Percentiles rank a stretch among this genome's conserved stretches.
Evolutionary conservation across 345 rosid genomes (phyloP).

Genomic region (Viola odorata): DNA sequence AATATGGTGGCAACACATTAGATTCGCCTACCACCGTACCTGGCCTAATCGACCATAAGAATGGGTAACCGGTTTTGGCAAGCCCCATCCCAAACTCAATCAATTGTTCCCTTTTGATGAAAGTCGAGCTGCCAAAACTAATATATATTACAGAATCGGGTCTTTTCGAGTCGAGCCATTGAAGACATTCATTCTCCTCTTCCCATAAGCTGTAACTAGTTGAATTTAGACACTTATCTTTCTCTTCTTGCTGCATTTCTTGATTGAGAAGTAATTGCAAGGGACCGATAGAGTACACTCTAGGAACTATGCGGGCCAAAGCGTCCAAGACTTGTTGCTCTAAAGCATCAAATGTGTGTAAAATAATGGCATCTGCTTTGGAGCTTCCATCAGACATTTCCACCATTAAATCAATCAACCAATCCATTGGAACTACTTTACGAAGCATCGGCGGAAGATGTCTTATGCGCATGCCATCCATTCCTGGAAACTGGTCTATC

Average conservation of each 20-base stretch:
- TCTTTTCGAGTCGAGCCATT: not conserved
- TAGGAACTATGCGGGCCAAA: not conserved
- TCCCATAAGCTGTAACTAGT: not conserved
- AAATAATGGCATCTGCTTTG: not conserved
- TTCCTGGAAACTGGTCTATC: too few species aligned
- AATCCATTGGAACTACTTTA: too few species aligned
- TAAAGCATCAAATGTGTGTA: slow-evolving; percentile 3
- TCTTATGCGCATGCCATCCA: too few species aligned
- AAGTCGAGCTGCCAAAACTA: not conserved
- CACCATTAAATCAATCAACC: not conserved
- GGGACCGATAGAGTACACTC: not conserved
- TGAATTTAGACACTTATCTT: not conserved
- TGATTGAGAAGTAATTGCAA: not conserved
- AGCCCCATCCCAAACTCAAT: not conserved
- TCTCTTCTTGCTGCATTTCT: not conserved
- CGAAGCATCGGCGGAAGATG: too few species aligned
- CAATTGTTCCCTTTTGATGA: not conserved
- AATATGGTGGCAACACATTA: not conserved
- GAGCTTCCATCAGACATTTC: not conserved
- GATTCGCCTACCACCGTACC: not conserved
- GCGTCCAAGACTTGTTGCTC: not conserved
- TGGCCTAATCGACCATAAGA: not conserved
- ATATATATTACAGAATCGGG: not conserved
- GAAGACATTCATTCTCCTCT: not conserved
- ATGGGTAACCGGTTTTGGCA: not conserved